Evolutionary conservation across 108 stramenopile genomes (phyloP).

Genomic region (Epithemia pelagica): DNA sequence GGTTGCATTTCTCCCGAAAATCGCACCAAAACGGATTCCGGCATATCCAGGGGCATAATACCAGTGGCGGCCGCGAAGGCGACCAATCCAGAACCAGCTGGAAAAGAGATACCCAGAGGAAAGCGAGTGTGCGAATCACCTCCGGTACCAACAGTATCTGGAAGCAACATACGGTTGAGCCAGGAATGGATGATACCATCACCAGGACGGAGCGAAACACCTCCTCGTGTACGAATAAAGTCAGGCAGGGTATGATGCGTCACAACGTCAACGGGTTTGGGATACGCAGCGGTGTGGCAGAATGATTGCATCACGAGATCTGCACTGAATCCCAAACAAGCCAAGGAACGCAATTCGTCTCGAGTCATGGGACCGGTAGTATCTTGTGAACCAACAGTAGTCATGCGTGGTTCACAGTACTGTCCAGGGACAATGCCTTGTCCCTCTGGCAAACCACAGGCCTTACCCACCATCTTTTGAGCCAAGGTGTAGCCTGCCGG

Average conservation of each 20-base stretch:
- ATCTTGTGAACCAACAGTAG: constrained; percentile 93
- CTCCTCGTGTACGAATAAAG: constrained; percentile 92
- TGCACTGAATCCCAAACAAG: constrained; percentile 91
- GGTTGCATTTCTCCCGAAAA: constrained; percentile 92
- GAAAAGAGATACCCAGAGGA: constrained; percentile 95
- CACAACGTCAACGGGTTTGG: constrained; percentile 94
- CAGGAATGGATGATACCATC: constrained; percentile 97
- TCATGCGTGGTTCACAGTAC: constrained; percentile 96
- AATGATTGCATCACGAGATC: constrained; percentile 96
- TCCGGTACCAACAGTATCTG: constrained; percentile 95
- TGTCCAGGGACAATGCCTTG: constrained; percentile 82
- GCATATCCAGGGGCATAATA: constrained; percentile 95
- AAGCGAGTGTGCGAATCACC: constrained; percentile 96
- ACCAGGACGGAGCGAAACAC: constrained; percentile 90
- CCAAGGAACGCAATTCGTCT: constrained; percentile 88
- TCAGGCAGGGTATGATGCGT: constrained; percentile 95
- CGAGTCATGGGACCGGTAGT: constrained; percentile 97
- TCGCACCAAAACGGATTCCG: constrained; percentile 88
- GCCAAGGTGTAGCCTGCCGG: constrained; percentile 88
- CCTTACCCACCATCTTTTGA: constrained; percentile 94
- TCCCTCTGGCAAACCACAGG: constrained; percentile 66
- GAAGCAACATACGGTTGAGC: constrained; percentile 95
- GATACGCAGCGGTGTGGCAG: constrained; percentile 97
- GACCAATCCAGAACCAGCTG: constrained; percentile 90
- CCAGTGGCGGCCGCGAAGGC: constrained; percentile 96